These are phyloP conservation scores for Malassezia pachydermatis DNA, from an alignment of 1,284 basidiomycete species.

Conservation along the genomic window DNA sequence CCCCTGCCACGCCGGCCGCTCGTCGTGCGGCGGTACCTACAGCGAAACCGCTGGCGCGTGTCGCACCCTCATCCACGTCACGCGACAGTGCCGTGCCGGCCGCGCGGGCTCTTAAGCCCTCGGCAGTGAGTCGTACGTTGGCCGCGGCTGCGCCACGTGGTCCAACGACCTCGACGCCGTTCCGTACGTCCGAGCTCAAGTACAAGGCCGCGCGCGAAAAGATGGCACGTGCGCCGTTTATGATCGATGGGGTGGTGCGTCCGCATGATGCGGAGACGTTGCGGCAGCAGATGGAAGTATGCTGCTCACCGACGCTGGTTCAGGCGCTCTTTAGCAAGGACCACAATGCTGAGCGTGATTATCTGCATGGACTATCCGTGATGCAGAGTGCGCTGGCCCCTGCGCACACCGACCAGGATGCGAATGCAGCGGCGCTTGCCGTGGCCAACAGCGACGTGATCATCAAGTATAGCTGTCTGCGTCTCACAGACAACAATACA, in stretches of 20 bases:
- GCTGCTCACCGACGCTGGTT: slow-evolving; percentile 67
- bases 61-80: neutral
- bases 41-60: neutral
- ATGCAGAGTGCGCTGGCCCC: slow-evolving; percentile 65
- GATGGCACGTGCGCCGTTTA: slow-evolving; percentile 58
- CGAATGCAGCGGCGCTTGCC: slow-evolving; percentile 57
- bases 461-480: slow-evolving; percentile 85
- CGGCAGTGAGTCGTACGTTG: slow-evolving; percentile 18
- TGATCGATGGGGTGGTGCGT: slow-evolving; percentile 66
- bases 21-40: neutral
- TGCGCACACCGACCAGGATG: slow-evolving; percentile 53
- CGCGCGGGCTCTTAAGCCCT: slow-evolving; percentile 17
- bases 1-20: neutral
- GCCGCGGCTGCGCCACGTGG: slow-evolving; percentile 14
- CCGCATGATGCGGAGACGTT: slow-evolving; percentile 79
- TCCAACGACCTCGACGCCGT: slow-evolving; percentile 40
- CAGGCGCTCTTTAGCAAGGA: slow-evolving; percentile 73
- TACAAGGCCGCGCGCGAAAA: slow-evolving; percentile 63
- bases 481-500: slow-evolving; percentile 83
- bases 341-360: slow-evolving; percentile 89
- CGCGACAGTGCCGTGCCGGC: no score
- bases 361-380: slow-evolving; percentile 64
- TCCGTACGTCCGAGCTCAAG: slow-evolving; percentile 63
- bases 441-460: slow-evolving; percentile 83
- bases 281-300: slow-evolving; percentile 80